These are phyloP conservation scores for Baorangia bicolor DNA, from an alignment of 768 basidiomycete genomes.

Conservation along the genomic window DNA sequence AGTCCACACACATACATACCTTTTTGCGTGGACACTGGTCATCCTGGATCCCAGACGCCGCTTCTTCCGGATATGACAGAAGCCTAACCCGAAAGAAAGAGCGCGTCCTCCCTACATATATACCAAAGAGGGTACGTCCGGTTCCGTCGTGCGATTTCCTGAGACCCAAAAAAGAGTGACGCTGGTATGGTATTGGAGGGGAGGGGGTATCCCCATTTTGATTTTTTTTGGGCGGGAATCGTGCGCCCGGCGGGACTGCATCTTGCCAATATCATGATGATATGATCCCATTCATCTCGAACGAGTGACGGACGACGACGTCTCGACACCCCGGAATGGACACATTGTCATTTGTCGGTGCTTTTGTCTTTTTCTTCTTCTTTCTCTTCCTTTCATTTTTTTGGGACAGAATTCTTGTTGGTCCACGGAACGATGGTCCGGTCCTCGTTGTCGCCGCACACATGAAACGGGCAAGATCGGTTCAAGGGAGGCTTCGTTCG, in stretches of 20 bases:
- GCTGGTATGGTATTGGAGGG: too few relatives aligned
- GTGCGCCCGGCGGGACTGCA: background rate
- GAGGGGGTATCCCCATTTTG: background rate
- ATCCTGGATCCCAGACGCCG: too few relatives aligned
- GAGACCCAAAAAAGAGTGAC: background rate
- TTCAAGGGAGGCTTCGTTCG: constrained; percentile 6
- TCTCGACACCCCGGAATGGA: constrained; percentile 1
- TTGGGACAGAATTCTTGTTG: too few relatives aligned
- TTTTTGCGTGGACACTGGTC: too few relatives aligned
- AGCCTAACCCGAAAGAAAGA: too few relatives aligned
- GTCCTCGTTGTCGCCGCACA: constrained; percentile 18
- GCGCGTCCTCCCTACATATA: too few relatives aligned
- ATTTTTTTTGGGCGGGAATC: too few relatives aligned
- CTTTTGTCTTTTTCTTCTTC: background rate
- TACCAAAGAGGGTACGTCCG: constrained; percentile 4
- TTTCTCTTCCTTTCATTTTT: background rate
- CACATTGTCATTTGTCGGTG: constrained; percentile 7
- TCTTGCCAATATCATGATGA: too few relatives aligned
- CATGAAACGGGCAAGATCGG: constrained; percentile 8
- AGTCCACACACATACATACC: too few relatives aligned
- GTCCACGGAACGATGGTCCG: too few relatives aligned
- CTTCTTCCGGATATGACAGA: background rate
- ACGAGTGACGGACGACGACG: background rate
- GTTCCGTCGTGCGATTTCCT: constrained; percentile 9
- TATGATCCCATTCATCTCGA: too few relatives aligned